Evolutionary conservation across 2,329 filamentous ascomycete genomes (phyloP), one percentile per base, ranked within the genome.

Genomic region (Daldinia sp.): DNA sequence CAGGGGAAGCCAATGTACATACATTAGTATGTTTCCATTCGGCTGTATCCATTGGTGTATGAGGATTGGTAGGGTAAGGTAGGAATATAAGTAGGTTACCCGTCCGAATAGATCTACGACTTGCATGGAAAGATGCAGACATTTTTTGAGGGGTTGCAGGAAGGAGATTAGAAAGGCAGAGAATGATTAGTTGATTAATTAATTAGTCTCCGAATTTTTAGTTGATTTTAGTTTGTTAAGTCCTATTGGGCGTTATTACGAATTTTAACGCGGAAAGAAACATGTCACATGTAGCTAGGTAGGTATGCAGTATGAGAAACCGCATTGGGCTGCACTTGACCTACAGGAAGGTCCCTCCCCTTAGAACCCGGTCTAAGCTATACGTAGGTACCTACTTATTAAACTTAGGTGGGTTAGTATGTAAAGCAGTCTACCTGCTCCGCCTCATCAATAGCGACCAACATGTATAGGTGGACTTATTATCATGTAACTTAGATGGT

Each of bases 211-310:
- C 35, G 50, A 53, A 13, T 48, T n/a, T 32, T 32, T 32, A 11
- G 29, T 32, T 32, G 29, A 55, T n/a, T 48, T 48, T 48, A 48
- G 45, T 48, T 48, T n/a, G 27, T 19, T 21, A 15, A 49, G 50
- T 61, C 27, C 48, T 58, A 68, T 68, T 68, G 66, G 66, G 51
- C 25, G 4, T 29, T 58, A 35, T 45, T 68, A 68, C 66, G 66
- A 68, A 68, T 43, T 29, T 27, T 25, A 17, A 29, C 17, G n/a
- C 50, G 34, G 19, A 19, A 25, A 29, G 13, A 25, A n/a, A n/a
- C 48, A 35, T 51, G 32, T 13, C 39, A 23, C 21, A 51, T 35
- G 27, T 34, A 49, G 11, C 5, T n/a, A 32, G 13, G 17, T 52
- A n/a, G 19, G 21, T 43, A 47, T 19, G 19, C 25, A 35, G 19